These are phyloP conservation scores for Coemansia sp. DNA, from an alignment of 192 early-diverging fungal species.

Conservation along the genomic window DNA sequence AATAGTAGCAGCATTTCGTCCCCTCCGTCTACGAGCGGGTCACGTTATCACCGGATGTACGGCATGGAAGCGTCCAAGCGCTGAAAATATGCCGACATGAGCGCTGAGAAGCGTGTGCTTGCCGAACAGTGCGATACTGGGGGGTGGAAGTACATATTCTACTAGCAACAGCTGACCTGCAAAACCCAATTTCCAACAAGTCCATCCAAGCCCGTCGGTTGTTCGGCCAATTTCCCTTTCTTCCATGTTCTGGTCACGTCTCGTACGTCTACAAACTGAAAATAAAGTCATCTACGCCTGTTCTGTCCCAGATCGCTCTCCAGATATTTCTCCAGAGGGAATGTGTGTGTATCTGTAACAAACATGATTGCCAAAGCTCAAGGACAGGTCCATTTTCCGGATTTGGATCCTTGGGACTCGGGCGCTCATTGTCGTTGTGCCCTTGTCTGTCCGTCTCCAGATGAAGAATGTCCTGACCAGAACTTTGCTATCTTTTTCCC, in stretches of 20 bases:
- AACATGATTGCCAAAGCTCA: background rate
- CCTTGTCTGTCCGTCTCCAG: background rate
- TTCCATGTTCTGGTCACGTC: background rate
- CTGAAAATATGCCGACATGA: background rate
- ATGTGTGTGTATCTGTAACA: background rate
- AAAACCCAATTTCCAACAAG: constrained; percentile 1
- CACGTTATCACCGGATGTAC: background rate
- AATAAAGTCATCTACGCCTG: background rate
- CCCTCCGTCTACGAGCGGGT: background rate
- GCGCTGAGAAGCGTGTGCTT: background rate
- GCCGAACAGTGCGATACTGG: background rate
- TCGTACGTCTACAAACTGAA: background rate
- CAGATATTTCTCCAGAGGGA: background rate
- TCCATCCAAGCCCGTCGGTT: background rate
- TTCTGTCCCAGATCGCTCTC: background rate
- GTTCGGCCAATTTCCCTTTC: background rate
- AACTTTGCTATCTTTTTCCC: background rate
- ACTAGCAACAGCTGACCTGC: constrained; percentile 1
- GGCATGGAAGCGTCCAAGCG: background rate
- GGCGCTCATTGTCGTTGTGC: background rate
- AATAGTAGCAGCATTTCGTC: constrained; percentile 7
- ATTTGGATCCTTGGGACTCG: constrained; percentile 1
- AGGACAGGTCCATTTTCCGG: background rate
- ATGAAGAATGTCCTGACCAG: background rate
- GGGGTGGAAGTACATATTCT: background rate